Base-by-base conservation (phyloP, 129 eudicot genomes). In the Dittrichia graveolens region DNA sequence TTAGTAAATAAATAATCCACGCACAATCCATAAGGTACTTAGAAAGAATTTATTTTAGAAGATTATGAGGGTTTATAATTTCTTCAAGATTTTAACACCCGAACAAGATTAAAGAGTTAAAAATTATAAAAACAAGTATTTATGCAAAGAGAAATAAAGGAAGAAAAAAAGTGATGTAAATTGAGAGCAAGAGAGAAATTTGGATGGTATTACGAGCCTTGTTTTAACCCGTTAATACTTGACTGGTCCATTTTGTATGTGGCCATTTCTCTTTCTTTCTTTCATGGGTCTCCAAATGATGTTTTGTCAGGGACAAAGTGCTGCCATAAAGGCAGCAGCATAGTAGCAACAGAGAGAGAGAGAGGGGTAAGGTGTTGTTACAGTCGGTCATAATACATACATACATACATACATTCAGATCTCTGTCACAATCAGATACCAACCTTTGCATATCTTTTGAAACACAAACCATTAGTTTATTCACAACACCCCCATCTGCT, bases 231-330 rank as follows among this genome's bases (percentile, higher is more conserved):
- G 31, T 24, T 24, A 24, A 45, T 8, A 9, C 10, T 35, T 34
- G 40, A 58, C 64, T 3, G 40, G 42, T 11, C 65, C 18, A 24
- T 35, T 4, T 34, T 0, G 18, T 59, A 35, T n/a, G n/a, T n/a
- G n/a, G n/a, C n/a, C n/a, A n/a, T 5, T 4, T 2, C 3, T 59
- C 6, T 5, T 38, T 2, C 6, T 54, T 54, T 42, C 8, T 16
- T 35, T 67, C 15, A 34, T 48, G 7, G 8, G 19, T 15, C 3
- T 54, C 45, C 47, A 31, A 48, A 48, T 67, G 3, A 67, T 13
- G 6, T 48, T 48, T 48, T 67, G 72, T 67, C 44, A 67, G 60
- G 16, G 60, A 67, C 72, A 15, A 67, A 67, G 39, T 37, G 48
- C 61, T 68, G 61, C 47, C 60, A 49, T 68, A 68, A 68, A 68